Conservation (phyloP, 1,284 basidiomycete species). For the Gymnopus androsaceus region DNA sequence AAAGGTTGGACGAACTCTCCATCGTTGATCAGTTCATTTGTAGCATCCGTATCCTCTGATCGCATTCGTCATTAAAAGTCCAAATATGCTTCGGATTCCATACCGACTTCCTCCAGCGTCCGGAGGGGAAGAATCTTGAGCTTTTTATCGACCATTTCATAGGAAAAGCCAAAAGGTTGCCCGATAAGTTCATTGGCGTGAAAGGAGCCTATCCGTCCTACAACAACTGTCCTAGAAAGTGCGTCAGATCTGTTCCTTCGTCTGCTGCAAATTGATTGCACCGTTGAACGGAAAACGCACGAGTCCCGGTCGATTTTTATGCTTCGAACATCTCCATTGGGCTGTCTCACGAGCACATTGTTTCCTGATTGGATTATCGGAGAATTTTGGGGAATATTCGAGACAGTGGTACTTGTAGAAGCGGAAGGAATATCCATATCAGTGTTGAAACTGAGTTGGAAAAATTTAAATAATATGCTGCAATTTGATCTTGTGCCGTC, state of each 20-base stretch:
- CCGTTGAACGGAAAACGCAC: slow-evolving; percentile 43
- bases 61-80: slow-evolving; percentile 4
- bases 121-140: slow-evolving; percentile 63
- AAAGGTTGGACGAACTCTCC: slow-evolving; percentile 78
- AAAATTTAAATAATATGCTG: background rate
- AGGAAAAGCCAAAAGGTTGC: slow-evolving; percentile 75
- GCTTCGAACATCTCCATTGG: slow-evolving; percentile 68
- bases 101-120: slow-evolving; percentile 71
- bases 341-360: slow-evolving; percentile 66
- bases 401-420: background rate
- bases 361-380: slow-evolving; percentile 58
- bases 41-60: slow-evolving; percentile 87
- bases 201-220: slow-evolving; percentile 80
- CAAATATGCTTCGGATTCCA: slow-evolving; percentile 32
- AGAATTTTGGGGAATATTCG: background rate
- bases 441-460: background rate
- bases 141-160: slow-evolving; percentile 73
- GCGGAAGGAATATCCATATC: slow-evolving; percentile 1
- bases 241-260: slow-evolving; percentile 6
- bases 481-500: background rate
- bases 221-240: slow-evolving; percentile 54
- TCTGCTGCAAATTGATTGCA: slow-evolving; percentile 18
- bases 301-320: slow-evolving; percentile 66
- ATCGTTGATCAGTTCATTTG: slow-evolving; percentile 87
- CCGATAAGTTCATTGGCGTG: slow-evolving; percentile 67